A percentile compares a stretch with the other conserved stretches of the same genome.
These are phyloP conservation scores for Leptomonas seymouri DNA, from an alignment of 208 protist genomes.

Conservation along the genomic window DNA sequence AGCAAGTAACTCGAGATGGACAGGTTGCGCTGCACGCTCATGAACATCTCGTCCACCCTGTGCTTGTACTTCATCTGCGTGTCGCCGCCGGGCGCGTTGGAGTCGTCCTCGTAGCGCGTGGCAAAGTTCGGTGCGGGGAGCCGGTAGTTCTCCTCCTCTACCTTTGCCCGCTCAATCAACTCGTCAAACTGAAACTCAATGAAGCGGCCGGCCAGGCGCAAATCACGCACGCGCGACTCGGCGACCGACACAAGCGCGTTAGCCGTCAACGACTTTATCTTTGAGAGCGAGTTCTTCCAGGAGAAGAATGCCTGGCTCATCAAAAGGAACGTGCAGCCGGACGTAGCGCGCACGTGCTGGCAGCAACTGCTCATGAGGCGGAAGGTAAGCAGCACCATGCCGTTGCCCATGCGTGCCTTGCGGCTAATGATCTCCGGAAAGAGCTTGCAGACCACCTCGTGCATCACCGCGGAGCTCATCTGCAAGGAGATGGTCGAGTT, in stretches of 20 bases:
- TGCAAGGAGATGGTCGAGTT: constrained; percentile 87
- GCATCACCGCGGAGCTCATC: constrained; percentile 67
- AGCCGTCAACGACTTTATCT: constrained; percentile 74
- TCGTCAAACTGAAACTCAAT: constrained; percentile 86
- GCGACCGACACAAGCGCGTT: constrained; percentile 85
- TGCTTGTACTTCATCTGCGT: constrained; percentile 63
- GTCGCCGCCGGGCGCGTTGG: constrained; percentile 53
- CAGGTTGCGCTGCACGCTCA: constrained; percentile 64
- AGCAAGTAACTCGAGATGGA: constrained; percentile 68
- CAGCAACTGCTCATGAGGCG: constrained; percentile 89
- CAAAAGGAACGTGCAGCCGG: constrained; percentile 62
- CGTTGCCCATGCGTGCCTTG: constrained; percentile 72
- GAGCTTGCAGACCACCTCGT: constrained; percentile 71
- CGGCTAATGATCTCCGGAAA: constrained; percentile 85
- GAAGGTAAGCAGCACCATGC: constrained; percentile 80
- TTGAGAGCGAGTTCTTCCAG: constrained; percentile 73
- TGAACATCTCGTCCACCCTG: constrained; percentile 46
- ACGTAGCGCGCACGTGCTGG: constrained; percentile 71
- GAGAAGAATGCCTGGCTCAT: constrained; percentile 84
- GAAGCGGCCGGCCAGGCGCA: constrained; percentile 81
- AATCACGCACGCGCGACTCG: constrained; percentile 75
- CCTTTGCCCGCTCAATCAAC: constrained; percentile 60
- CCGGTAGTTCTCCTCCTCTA: constrained; percentile 55
- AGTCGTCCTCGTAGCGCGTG: constrained; percentile 65
- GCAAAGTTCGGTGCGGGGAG: constrained; percentile 47